These are phyloP conservation scores for Ophiocordyceps sinensis DNA, from an alignment of 2,329 filamentous ascomycete species.

Conservation along the genomic window DNA sequence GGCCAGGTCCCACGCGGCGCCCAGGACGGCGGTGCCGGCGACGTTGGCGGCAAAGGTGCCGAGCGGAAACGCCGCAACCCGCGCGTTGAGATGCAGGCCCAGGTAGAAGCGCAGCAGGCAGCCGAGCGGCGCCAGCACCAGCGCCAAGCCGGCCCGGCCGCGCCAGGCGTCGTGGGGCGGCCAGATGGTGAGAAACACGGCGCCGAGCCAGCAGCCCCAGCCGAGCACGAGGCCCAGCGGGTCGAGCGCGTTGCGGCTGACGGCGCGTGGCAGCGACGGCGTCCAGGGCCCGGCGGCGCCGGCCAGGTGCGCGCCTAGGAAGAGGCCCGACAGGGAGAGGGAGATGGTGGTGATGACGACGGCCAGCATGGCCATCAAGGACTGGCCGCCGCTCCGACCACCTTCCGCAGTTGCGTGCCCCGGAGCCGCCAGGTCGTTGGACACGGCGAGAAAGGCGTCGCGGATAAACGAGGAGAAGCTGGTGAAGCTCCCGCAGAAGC, in stretches of 20 bases:
- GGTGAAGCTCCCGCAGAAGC: slow-evolving; percentile 81
- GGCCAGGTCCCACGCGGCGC: slow-evolving; percentile 65
- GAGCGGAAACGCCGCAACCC: slow-evolving; percentile 55
- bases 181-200: slow-evolving; percentile 55
- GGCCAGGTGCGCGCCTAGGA: slow-evolving; percentile 63
- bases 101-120: slow-evolving; percentile 63
- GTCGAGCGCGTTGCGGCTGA: slow-evolving; percentile 49
- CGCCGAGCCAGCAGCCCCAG: slow-evolving; percentile 64
- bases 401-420: slow-evolving; percentile 21
- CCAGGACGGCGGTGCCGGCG: slow-evolving; percentile 59
- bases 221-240: slow-evolving; percentile 48
- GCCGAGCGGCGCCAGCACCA: slow-evolving; percentile 72
- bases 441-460: slow-evolving; percentile 64
- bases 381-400: slow-evolving; percentile 56
- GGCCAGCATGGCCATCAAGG: slow-evolving; percentile 66
- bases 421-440: slow-evolving; percentile 48
- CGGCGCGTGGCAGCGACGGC: slow-evolving; percentile 43
- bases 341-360: slow-evolving; percentile 59
- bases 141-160: slow-evolving; percentile 56
- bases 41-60: slow-evolving; percentile 80
- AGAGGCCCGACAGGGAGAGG: slow-evolving; percentile 54
- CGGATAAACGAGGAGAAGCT: slow-evolving; percentile 79
- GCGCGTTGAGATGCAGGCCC: slow-evolving; percentile 55
- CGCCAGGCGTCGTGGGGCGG: slow-evolving; percentile 67
- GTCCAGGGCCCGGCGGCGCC: slow-evolving; percentile 40